Conservation (phyloP, 2,329 filamentous ascomycete genomes). For the Verticillium nonalfalfae region DNA sequence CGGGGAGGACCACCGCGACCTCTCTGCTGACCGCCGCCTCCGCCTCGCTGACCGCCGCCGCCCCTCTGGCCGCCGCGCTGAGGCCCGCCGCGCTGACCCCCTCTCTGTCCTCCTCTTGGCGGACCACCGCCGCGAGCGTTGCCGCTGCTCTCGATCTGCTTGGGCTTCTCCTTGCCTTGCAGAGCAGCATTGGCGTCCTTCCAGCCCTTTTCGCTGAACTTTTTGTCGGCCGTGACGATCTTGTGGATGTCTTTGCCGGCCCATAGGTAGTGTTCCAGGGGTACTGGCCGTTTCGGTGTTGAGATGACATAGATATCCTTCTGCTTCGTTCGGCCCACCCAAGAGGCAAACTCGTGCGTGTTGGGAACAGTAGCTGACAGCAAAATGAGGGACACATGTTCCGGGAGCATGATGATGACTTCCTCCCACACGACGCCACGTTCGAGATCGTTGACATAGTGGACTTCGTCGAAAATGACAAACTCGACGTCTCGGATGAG, state of each 20-base stretch:
- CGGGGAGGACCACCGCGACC: slow-evolving; percentile 52
- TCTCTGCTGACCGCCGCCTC: slow-evolving; percentile 41
- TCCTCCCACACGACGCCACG: slow-evolving; percentile 98
- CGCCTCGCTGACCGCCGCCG: slow-evolving; percentile 44
- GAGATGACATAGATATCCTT: slow-evolving; percentile 99
- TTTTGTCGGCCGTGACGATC: slow-evolving; percentile 89
- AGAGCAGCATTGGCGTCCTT: slow-evolving; percentile 83
- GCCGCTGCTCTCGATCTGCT: slow-evolving; percentile 34
- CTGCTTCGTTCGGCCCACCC: slow-evolving; percentile 96
- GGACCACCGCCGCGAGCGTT: slow-evolving; percentile 22
- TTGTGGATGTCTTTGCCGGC: slow-evolving; percentile 88
- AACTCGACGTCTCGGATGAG: slow-evolving; percentile 96
- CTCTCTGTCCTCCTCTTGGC: slow-evolving; percentile 22
- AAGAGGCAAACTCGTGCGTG: slow-evolving; percentile 95
- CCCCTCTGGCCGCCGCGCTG: slow-evolving; percentile 34
- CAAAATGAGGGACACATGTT: slow-evolving; percentile 92
- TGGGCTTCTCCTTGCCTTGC: slow-evolving; percentile 74
- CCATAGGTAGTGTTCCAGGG: slow-evolving; percentile 95
- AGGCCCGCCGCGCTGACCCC: slow-evolving; percentile 24
- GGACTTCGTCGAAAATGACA: slow-evolving; percentile 98
- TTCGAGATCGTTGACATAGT: slow-evolving; percentile 96
- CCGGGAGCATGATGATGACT: slow-evolving; percentile 98
- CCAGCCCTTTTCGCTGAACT: slow-evolving; percentile 88
- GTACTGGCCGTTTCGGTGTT: slow-evolving; percentile 89
- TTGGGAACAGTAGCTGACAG: slow-evolving; percentile 96